These are phyloP conservation scores for Phytopythium ostracodes DNA, from an alignment of 352 stramenopile species.

Conservation along the genomic window DNA sequence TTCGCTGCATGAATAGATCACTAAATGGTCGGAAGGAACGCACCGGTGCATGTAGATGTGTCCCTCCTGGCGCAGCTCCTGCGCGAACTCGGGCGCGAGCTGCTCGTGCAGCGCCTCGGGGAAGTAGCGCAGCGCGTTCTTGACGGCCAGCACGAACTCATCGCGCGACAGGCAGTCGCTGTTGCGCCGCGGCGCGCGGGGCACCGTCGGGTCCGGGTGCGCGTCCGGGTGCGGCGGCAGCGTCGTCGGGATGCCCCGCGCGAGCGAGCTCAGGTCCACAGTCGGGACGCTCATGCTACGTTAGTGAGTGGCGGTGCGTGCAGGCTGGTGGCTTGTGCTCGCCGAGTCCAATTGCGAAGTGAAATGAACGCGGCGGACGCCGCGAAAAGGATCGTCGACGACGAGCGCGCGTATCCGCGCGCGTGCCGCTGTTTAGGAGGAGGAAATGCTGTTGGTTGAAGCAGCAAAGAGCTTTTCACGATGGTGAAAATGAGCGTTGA, in stretches of 20 bases:
- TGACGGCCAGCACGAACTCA: constrained; percentile 70
- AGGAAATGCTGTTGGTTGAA: not conserved
- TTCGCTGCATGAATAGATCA: not conserved
- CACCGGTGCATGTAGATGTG: constrained; percentile 90
- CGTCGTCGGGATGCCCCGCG: constrained; percentile 37
- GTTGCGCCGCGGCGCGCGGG: constrained; percentile 50
- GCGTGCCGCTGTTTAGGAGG: not conserved
- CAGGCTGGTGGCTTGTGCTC: not conserved
- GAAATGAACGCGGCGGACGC: not conserved
- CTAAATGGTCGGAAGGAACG: no score
- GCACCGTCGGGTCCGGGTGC: constrained; percentile 44
- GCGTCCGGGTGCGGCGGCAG: constrained; percentile 52
- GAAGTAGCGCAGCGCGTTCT: constrained; percentile 90
- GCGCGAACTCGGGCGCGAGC: constrained; percentile 78
- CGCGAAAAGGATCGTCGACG: not conserved
- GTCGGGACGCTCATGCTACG: constrained; percentile 16
- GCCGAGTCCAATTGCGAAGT: not conserved
- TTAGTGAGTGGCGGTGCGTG: not conserved
- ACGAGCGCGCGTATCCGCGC: not conserved
- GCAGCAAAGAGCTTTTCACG: not conserved
- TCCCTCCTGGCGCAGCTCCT: constrained; percentile 84
- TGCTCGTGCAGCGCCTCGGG: constrained; percentile 54
- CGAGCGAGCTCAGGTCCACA: constrained; percentile 49
- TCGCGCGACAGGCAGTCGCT: constrained; percentile 46
- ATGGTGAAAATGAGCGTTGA: not conserved